A percentile compares a stretch with the other conserved stretches of the same genome.
phyloP scores from a whole-genome alignment of 495 filamentous ascomycete genomes.

The Penicillium soppii region DNA sequence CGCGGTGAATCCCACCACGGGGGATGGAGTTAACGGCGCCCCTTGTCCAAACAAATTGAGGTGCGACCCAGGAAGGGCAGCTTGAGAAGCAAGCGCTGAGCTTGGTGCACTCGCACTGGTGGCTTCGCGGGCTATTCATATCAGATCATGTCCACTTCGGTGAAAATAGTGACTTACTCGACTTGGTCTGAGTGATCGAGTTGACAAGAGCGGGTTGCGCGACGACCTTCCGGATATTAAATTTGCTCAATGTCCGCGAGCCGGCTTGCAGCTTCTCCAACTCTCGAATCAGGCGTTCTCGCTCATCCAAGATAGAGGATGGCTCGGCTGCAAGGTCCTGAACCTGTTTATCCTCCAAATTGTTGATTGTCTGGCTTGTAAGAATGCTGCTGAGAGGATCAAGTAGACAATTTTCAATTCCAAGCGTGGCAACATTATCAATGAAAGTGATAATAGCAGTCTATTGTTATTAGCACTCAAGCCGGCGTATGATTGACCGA shows the following conservation, averaged over 20 bases:
- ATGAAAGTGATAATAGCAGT: conserved; percentile 59
- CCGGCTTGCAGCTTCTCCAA: conserved; percentile 15
- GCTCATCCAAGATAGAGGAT: neutral
- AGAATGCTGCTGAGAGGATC: conserved; percentile 25
- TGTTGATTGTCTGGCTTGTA: conserved; percentile 26
- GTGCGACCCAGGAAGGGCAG: no score
- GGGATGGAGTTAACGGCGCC: no score
- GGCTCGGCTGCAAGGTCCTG: conserved; percentile 20
- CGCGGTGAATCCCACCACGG: no score
- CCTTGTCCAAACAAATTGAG: no score
- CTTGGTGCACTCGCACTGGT: no score
- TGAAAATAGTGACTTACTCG: no score
- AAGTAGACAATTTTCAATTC: conserved; percentile 59
- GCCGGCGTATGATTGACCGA: neutral
- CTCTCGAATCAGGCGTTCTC: conserved; percentile 8
- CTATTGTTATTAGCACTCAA: conserved; percentile 28
- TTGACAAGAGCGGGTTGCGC: no score
- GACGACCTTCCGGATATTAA: no score
- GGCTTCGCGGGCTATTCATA: no score
- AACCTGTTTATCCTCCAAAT: conserved; percentile 27
- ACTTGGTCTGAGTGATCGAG: no score
- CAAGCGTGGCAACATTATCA: conserved; percentile 60
- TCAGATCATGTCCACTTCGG: no score
- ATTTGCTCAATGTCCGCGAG: neutral
- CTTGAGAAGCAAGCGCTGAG: no score